phyloP scores from a whole-genome alignment of 257 asterid genomes.

The Fraxinus americana region DNA sequence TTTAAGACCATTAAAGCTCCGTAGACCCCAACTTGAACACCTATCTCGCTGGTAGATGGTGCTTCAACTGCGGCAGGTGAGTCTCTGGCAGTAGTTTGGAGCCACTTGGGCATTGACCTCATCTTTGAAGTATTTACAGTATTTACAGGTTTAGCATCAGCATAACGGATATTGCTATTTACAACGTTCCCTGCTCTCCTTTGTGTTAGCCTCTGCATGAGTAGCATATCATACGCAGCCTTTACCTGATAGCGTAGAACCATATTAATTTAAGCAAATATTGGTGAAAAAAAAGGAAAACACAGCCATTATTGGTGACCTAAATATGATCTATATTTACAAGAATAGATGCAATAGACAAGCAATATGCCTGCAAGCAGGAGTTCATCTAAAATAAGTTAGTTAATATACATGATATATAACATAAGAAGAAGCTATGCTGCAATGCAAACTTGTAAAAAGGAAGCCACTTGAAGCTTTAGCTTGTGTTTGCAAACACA shows the following conservation, averaged over 20 bases:
- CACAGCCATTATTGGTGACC: neutral
- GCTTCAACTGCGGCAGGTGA: constrained; percentile 67
- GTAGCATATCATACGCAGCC: constrained; percentile 97
- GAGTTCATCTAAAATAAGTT: neutral
- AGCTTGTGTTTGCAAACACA: neutral
- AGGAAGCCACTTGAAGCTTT: neutral
- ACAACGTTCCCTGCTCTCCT: constrained; percentile 91
- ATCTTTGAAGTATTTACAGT: constrained; percentile 57
- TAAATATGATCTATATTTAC: neutral
- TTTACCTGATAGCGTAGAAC: constrained; percentile 59
- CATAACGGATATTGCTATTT: constrained; percentile 70
- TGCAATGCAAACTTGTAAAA: neutral
- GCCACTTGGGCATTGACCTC: constrained; percentile 87
- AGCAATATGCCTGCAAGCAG: neutral
- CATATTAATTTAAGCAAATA: constrained; percentile 28
- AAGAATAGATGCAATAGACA: neutral
- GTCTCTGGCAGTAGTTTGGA: constrained; percentile 58
- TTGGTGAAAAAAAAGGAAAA: neutral
- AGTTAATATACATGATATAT: neutral
- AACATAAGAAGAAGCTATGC: neutral
- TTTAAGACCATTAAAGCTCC: constrained; percentile 92
- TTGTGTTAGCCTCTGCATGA: constrained; percentile 88
- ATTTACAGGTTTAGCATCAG: constrained; percentile 81
- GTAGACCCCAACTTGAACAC: constrained; percentile 95
- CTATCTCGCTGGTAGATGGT: constrained; percentile 78